These are phyloP conservation scores for Pleochaeta shiraiana DNA, from an alignment of 2,329 filamentous ascomycete species.

Conservation along the genomic window DNA sequence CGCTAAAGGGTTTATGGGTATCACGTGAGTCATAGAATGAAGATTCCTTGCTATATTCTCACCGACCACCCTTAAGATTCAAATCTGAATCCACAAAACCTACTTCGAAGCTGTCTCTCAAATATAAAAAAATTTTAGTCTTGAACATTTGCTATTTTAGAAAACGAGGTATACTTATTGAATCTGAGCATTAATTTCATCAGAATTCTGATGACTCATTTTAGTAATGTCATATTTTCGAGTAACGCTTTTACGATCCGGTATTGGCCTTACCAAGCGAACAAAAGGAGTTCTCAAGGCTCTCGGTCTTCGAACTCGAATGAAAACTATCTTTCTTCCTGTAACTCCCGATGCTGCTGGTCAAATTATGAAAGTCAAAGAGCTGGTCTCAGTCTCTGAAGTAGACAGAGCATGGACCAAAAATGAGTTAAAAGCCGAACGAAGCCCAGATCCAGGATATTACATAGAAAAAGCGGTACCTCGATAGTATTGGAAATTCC, in stretches of 20 bases:
- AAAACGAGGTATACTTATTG: too few species aligned
- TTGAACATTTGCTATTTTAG: too few species aligned
- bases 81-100: too few species aligned
- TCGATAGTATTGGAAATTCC: not conserved
- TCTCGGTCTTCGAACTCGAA: constrained; percentile 47
- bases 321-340: constrained; percentile 51
- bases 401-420: constrained; percentile 37
- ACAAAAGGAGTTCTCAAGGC: constrained; percentile 44
- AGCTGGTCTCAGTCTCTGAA: constrained; percentile 45
- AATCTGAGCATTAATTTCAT: too few species aligned
- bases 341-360: constrained; percentile 45
- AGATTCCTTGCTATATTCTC: too few species aligned
- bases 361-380: constrained; percentile 57
- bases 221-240: constrained; percentile 52
- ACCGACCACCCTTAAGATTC: too few species aligned
- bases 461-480: constrained; percentile 32
- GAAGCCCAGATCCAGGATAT: constrained; percentile 45
- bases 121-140: too few species aligned
- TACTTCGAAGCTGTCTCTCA: too few species aligned
- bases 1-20: too few species aligned
- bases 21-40: too few species aligned
- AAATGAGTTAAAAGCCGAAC: constrained; percentile 34
- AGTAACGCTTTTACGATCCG: constrained; percentile 49
- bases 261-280: constrained; percentile 46
- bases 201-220: too few species aligned